phyloP scores from a whole-genome alignment of 2,329 filamentous ascomycete species.

The Myriosclerotinia curreyana region DNA sequence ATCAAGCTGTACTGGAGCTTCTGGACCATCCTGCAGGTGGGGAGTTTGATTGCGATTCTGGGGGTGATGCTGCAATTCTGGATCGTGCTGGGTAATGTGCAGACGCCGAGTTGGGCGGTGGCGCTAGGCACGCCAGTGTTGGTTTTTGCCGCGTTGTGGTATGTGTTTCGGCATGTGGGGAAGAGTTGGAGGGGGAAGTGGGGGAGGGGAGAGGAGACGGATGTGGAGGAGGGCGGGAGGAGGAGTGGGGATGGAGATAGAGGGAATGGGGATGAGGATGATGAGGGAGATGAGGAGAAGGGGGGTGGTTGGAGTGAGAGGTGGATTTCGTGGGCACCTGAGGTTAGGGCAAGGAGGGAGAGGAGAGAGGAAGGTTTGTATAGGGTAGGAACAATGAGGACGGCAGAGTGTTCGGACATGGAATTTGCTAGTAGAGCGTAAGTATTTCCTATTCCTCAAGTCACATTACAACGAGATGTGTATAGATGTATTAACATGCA shows the following conservation, averaged over 20 bases:
- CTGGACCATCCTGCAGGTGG: slow-evolving; percentile 59
- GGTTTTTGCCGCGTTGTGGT: slow-evolving; percentile 49
- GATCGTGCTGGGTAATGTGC: slow-evolving; percentile 49
- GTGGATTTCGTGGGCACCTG: slow-evolving; percentile 16
- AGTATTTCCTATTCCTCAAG: background rate
- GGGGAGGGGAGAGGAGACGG: background rate
- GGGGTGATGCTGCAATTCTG: slow-evolving; percentile 54
- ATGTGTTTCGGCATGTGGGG: slow-evolving; percentile 34
- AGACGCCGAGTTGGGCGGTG: slow-evolving; percentile 58
- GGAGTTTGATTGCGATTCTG: slow-evolving; percentile 55
- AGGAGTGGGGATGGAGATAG: background rate
- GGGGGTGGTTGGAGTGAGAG: background rate
- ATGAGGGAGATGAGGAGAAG: background rate
- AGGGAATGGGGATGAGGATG: background rate
- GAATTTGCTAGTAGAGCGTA: slow-evolving; percentile 8
- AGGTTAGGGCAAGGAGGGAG: background rate
- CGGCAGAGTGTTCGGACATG: slow-evolving; percentile 3
- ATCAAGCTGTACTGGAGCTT: slow-evolving; percentile 59
- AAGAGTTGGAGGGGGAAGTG: slow-evolving; percentile 12
- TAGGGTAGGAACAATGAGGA: background rate
- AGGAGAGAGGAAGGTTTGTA: background rate
- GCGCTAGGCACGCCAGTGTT: slow-evolving; percentile 59
- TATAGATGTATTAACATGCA: background rate
- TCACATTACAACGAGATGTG: background rate
- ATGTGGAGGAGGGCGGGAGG: background rate